These are phyloP conservation scores for Dryas drummondii DNA, from an alignment of 306 rosid species.

Conservation along the genomic window DNA sequence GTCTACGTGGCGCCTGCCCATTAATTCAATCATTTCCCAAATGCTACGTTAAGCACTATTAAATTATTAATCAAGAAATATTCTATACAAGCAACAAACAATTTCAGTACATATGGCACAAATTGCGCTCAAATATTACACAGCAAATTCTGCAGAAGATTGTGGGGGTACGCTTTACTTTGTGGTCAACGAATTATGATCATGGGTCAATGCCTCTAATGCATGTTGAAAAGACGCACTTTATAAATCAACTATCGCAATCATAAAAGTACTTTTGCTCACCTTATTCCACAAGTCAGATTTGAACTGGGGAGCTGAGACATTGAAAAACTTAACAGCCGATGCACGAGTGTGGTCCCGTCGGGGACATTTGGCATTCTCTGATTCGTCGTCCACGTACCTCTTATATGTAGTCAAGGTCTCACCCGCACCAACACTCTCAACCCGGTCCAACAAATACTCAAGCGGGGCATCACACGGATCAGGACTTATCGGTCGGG, in stretches of 20 bases:
- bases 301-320: conserved; percentile 38
- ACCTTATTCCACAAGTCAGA: conserved; percentile 58
- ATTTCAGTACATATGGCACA: neutral
- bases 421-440: neutral
- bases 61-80: neutral
- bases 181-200: neutral
- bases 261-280: neutral
- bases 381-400: neutral
- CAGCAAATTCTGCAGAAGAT: neutral
- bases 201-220: neutral
- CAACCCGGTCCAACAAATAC: conserved; percentile 43
- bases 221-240: neutral
- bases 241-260: too few species aligned
- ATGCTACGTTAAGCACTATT: neutral
- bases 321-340: conserved; percentile 35
- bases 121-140: neutral
- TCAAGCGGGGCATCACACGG: conserved; percentile 36
- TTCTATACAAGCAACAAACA: neutral
- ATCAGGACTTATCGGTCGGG: conserved; percentile 37
- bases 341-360: conserved; percentile 24
- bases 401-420: conserved; percentile 35
- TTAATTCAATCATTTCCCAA: conserved; percentile 6
- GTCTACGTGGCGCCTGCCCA: conserved; percentile 82
- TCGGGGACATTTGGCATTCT: conserved; percentile 22
- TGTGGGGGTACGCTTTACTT: neutral